phyloP scores from a whole-genome alignment of 495 filamentous ascomycete genomes.

The Aspergillus sparsus region DNA sequence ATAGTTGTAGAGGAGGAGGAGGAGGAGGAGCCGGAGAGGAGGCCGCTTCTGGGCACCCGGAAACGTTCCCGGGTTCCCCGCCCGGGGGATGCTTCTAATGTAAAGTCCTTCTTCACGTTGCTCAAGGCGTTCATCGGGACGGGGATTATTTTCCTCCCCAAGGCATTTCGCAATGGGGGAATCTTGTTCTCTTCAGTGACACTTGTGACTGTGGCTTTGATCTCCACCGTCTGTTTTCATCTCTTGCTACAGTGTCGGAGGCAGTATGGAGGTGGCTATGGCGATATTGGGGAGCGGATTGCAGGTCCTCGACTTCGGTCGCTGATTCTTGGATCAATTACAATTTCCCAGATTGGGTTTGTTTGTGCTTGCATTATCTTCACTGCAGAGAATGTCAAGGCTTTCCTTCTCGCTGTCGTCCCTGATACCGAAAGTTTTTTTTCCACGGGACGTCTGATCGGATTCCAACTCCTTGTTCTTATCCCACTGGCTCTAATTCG shows the following conservation, averaged over 20 bases:
- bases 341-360: constrained; percentile 87
- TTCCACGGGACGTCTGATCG: constrained; percentile 72
- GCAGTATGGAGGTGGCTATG: constrained; percentile 77
- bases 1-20: constrained; percentile 39
- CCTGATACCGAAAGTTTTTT: constrained; percentile 63
- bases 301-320: constrained; percentile 81
- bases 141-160: constrained; percentile 85
- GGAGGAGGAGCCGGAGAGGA: constrained; percentile 32
- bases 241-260: constrained; percentile 79
- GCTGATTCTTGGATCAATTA: constrained; percentile 77
- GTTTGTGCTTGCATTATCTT: constrained; percentile 95
- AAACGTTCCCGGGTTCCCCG: constrained; percentile 43
- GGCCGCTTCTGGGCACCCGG: constrained; percentile 56
- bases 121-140: constrained; percentile 94
- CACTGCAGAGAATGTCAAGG: constrained; percentile 85
- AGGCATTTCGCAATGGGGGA: constrained; percentile 85
- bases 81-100: constrained; percentile 57
- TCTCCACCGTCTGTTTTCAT: constrained; percentile 90
- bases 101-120: constrained; percentile 70
- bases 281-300: constrained; percentile 83
- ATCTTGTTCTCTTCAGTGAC: constrained; percentile 90
- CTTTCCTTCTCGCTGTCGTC: constrained; percentile 72
- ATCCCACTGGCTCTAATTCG: constrained; percentile 82
- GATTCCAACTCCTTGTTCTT: constrained; percentile 86
- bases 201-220: constrained; percentile 68